A percentile compares a stretch with the other conserved stretches of the same genome.
These are phyloP conservation scores for Trichoderma gracile DNA, from an alignment of 2,329 filamentous ascomycete genomes.

Conservation along the genomic window DNA sequence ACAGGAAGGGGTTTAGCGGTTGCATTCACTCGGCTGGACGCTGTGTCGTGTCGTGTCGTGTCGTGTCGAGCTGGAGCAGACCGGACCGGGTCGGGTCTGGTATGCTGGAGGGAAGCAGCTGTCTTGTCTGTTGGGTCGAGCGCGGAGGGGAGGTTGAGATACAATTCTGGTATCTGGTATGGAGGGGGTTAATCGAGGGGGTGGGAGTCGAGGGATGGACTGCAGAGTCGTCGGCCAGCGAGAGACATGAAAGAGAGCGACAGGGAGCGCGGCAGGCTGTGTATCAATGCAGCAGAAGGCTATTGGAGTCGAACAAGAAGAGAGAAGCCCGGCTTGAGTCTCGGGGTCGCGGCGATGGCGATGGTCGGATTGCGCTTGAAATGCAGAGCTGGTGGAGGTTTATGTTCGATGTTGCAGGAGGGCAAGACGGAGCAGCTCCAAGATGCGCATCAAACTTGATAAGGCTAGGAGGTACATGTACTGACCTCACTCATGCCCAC, in stretches of 20 bases:
- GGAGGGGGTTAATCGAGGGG: not conserved
- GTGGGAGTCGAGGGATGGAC: constrained; percentile 10
- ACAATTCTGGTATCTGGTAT: too few species aligned
- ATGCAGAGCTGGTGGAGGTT: not conserved
- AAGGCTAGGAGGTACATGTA: not conserved
- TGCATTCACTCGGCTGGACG: constrained; percentile 65
- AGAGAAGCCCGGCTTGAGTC: not conserved
- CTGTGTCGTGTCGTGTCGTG: constrained; percentile 30
- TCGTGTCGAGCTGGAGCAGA: constrained; percentile 23
- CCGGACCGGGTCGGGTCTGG: too few species aligned
- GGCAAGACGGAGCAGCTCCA: not conserved
- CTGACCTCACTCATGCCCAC: constrained; percentile 26
- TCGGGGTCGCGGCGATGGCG: not conserved
- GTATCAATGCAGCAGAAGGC: constrained; percentile 7
- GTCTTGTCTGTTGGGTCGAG: too few species aligned
- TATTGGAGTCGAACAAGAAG: not conserved
- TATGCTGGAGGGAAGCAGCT: too few species aligned
- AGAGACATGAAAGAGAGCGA: constrained; percentile 25
- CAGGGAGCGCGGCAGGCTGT: not conserved
- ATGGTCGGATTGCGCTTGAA: not conserved
- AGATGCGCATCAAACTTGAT: too few species aligned
- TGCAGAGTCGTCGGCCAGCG: constrained; percentile 26
- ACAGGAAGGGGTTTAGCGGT: constrained; percentile 97
- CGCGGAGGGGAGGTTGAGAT: not conserved
- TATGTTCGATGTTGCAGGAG: not conserved